Percentiles rank a stretch among this genome's conserved stretches.
These are phyloP conservation scores for Debaryomycetaceae sp. DNA, from an alignment of 1,139 yeast genomes.

Conservation along the genomic window DNA sequence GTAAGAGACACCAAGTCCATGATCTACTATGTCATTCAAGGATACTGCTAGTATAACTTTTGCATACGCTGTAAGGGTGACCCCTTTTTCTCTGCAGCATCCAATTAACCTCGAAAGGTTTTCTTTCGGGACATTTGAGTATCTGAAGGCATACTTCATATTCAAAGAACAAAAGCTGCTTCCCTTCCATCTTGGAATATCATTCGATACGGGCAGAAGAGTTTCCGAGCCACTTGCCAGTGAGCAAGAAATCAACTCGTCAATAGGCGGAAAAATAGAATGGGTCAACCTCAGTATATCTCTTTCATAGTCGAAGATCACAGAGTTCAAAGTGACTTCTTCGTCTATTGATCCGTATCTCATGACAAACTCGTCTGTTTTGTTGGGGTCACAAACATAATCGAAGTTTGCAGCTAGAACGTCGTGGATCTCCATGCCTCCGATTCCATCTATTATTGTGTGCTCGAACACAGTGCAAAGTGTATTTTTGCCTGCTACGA, in stretches of 20 bases:
- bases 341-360: conserved; percentile 13
- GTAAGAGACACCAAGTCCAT: conserved; percentile 19
- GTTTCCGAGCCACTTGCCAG: conserved; percentile 3
- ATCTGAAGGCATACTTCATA: conserved; percentile 26
- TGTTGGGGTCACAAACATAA: conserved; percentile 12
- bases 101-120: conserved; percentile 22
- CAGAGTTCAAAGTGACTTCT: conserved; percentile 7
- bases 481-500: conserved; percentile 21
- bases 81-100: conserved; percentile 27
- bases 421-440: conserved; percentile 38
- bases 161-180: conserved; percentile 21
- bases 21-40: conserved; percentile 27
- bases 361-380: conserved; percentile 6
- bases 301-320: conserved; percentile 16
- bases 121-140: conserved; percentile 24
- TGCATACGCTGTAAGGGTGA: conserved; percentile 36
- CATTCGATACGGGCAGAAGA: neutral
- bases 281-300: conserved; percentile 20
- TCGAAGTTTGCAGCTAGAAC: conserved; percentile 28
- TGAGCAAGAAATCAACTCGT: conserved; percentile 21
- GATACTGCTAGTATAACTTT: conserved; percentile 23
- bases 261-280: conserved; percentile 36
- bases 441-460: conserved; percentile 41
- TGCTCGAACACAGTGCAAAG: conserved; percentile 36
- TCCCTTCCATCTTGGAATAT: conserved; percentile 26